Base-by-base conservation (phyloP, 495 filamentous ascomycete genomes). In the Neurospora sp. region DNA sequence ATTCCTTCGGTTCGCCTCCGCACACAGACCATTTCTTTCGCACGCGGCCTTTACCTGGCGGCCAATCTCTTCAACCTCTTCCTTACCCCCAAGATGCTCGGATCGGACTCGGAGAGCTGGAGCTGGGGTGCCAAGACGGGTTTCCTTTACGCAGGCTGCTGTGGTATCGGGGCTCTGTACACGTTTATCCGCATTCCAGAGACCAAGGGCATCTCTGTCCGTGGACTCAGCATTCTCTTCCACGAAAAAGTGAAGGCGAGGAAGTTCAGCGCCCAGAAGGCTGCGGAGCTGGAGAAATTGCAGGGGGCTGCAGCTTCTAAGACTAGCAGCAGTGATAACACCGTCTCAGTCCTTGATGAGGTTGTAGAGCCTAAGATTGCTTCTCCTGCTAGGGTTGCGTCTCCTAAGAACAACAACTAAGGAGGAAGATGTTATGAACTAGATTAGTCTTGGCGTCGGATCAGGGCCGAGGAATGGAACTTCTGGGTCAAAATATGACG, bases 141-240 rank as follows among this genome's bases (percentile, higher is more conserved):
- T 3, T 89, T 89, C 79, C 87, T 89, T 76, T 89, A 86, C 84
- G 88, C 84, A 42, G 87, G 82, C 0, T 79, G 81, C 48, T 87
- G 85, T 72, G 76, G 81, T 70, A 73, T 86, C 53, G 86, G 84
- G 42, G 78, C 79, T 35, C 45, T 78, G 10, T 85, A 82, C 74
- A 79, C 82, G 0, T 85, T 76, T 61, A 81, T 81, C 48, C 78
- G 82, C 40, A 69, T 85, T n/a, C 83, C 82, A 73, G 74, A 80
- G 78, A 85, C 85, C 73, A 80, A 82, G 68, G 79, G 81, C 71
- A 81, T 85, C 14, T 88, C 86, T 16, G 87, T 82, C 74, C 84
- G 82, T 7, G 87, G 87, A 76, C 79, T 90, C n/a, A 87, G 89
- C 75, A 82, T 89, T 39, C 78, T 90, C 72, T 90, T 89, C 78